These are phyloP conservation scores for Bryopsis sp. DNA, from an alignment of 139 green algal species.

Conservation along the genomic window DNA sequence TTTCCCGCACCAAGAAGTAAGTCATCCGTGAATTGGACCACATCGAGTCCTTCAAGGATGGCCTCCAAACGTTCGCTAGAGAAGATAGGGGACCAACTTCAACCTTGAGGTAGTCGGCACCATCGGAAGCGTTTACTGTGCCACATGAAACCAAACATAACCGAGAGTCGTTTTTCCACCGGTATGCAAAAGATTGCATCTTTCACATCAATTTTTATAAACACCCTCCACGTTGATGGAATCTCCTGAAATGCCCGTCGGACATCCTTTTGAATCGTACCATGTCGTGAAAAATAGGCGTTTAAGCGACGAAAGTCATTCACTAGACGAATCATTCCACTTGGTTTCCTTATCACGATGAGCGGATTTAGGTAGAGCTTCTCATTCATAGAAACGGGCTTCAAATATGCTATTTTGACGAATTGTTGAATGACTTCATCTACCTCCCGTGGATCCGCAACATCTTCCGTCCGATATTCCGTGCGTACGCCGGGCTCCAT, in stretches of 20 bases:
- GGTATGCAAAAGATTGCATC: slow-evolving; percentile 18
- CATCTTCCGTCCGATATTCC: too few relatives aligned
- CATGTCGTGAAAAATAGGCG: slow-evolving; percentile 6
- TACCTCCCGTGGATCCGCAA: too few relatives aligned
- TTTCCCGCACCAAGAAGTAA: too few relatives aligned
- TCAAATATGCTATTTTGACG: too few relatives aligned
- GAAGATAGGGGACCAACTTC: neutral
- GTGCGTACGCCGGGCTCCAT: too few relatives aligned
- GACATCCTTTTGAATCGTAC: slow-evolving; percentile 8
- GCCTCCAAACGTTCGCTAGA: neutral
- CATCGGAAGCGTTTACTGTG: neutral
- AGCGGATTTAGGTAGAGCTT: slow-evolving; percentile 11
- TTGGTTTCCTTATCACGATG: neutral
- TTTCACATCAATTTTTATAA: slow-evolving; percentile 7
- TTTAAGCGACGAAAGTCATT: slow-evolving; percentile 15
- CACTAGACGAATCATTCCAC: neutral
- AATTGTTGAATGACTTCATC: too few relatives aligned
- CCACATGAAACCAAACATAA: slow-evolving; percentile 12
- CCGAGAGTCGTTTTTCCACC: neutral
- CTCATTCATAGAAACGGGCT: too few relatives aligned
- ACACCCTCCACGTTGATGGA: neutral
- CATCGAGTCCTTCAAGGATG: too few relatives aligned
- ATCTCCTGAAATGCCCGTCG: neutral
- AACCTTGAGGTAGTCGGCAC: slow-evolving; percentile 7
- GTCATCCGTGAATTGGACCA: too few relatives aligned